Base-by-base conservation (phyloP, 2,329 filamentous ascomycete genomes). In the Lecanosticta acicola region DNA sequence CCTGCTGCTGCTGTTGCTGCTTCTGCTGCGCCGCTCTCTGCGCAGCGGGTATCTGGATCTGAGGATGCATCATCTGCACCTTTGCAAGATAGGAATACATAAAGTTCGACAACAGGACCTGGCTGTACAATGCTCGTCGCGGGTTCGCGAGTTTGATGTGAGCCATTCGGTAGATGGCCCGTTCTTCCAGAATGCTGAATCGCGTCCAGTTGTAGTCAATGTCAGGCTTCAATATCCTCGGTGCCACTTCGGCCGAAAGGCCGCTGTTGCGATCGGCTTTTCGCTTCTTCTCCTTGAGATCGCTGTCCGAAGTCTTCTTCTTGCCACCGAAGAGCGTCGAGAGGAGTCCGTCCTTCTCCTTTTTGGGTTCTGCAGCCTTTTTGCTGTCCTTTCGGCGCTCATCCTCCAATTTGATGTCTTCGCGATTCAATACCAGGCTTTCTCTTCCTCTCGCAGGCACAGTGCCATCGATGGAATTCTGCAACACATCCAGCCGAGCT, bases 81-180 rank as follows among this genome's bases (percentile, higher is more conserved):
- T 97, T 98, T 51, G 93, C 93, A 54, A 98, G 78, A 66, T 98
- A 98, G 46, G 89, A 93, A 71, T 98, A 98, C 93, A 98, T 98
- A 69, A 98, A 98, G 67, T 98, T 98, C 69, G 90, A 96, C 56
- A 98, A 78, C 48, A 98, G 75, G 17, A 98, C 93, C 67, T 98
- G 93, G 49, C 91, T 96, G 63, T 94, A 85, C 41, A 98, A 71
- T 33, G 91, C 86, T 45, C 93, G 84, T 36, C 91, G 83, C 32
- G 93, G 93, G 63, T 98, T 97, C n/a, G 93, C 93, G 50, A 98
- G 80, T 68, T 98, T 98, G 70, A 97, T 94, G 65, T 98, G 93
- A 14, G 93, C 93, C 87, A 98, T 95, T 50, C 93, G 82, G 68
- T 98, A 98, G 49, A 98, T 98, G 16, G 93, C 93, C 48, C 93